These are phyloP conservation scores for Plasmopara muralis DNA, from an alignment of 352 stramenopile genomes.

Conservation along the genomic window DNA sequence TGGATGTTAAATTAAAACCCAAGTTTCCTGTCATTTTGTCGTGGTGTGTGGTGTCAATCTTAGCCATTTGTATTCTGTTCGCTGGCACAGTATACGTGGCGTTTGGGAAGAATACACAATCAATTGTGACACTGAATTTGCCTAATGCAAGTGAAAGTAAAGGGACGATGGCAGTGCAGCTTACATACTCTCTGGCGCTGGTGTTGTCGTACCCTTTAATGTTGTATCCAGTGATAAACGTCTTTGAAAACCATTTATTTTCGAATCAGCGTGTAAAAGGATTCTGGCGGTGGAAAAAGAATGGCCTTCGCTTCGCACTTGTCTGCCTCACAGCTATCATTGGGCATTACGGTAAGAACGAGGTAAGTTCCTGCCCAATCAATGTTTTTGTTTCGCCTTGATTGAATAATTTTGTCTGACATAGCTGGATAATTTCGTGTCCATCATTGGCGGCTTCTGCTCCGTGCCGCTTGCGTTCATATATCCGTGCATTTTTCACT, in stretches of 20 bases:
- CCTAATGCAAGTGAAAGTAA: constrained; percentile 28
- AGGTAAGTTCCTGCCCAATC: constrained; percentile 11
- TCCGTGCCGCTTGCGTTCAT: constrained; percentile 63
- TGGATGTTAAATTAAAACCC: too few relatives aligned
- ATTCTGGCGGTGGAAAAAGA: constrained; percentile 38
- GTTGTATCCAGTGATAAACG: constrained; percentile 58
- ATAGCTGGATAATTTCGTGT: constrained; percentile 57
- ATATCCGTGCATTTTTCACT: constrained; percentile 62
- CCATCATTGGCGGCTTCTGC: constrained; percentile 59
- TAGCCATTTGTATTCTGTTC: too few relatives aligned
- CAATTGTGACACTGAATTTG: too few relatives aligned
- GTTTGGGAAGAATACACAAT: too few relatives aligned
- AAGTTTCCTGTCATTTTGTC: too few relatives aligned
- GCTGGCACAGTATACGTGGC: too few relatives aligned
- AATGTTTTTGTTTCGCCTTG: too few relatives aligned
- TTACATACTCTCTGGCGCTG: constrained; percentile 52
- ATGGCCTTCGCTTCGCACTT: constrained; percentile 49
- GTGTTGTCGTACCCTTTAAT: constrained; percentile 63
- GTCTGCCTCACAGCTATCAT: constrained; percentile 52
- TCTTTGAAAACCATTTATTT: constrained; percentile 42
- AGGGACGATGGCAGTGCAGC: constrained; percentile 48
- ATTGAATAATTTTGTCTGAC: neutral
- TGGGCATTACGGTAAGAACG: constrained; percentile 51
- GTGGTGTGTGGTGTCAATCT: too few relatives aligned
- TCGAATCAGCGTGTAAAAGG: too few relatives aligned